Base-by-base conservation (phyloP, 768 basidiomycete genomes). In the Pleurotus cornucopiae region DNA sequence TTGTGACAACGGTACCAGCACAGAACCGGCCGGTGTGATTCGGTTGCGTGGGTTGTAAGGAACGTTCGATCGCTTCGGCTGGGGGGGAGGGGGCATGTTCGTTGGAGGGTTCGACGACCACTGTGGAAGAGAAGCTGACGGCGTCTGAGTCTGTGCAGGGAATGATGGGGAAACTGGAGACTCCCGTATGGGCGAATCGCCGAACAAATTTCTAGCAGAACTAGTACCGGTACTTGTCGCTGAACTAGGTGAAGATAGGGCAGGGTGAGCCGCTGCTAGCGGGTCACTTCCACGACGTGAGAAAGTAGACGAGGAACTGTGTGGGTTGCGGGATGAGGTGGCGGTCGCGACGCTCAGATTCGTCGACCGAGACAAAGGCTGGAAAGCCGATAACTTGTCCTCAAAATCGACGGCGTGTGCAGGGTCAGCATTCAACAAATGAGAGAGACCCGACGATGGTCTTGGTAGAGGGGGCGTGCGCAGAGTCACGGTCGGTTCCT, bases 31-130 rank as follows among this genome's bases (percentile, higher is more conserved):
- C 12, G 85, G 80, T 0, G 89, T 80, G 62, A 81, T 75, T 44
- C 89, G 77, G 49, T 76, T 76, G 38, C 71, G 74, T 3, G 89
- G 89, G 55, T 78, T 84, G 67, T 91, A 91, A 4, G 87, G 84
- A 21, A 82, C 65, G 26, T 72, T 61, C 2, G 79, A 68, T 4
- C 65, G 63, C 39, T 62, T 62, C 34, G 68, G 66, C 5, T 67
- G 62, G 58, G 73, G 70, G 2, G 67, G 63, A 3, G 73, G 65
- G 26, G 72, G 66, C 63, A 69, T 67, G 48, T 63, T 66, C 44
- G 66, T 58, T 63, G 68, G 58, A 63, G 66, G 57, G 46, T 55
- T 57, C 56, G 56, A 66, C 68, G 16, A 73, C 72, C 2, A 73
- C 69, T 12, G 74, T 70, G 14, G 75, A 72, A 18, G 78, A 74